These are phyloP conservation scores for Ilex aquifolium DNA, from an alignment of 257 asterid species.

Conservation along the genomic window DNA sequence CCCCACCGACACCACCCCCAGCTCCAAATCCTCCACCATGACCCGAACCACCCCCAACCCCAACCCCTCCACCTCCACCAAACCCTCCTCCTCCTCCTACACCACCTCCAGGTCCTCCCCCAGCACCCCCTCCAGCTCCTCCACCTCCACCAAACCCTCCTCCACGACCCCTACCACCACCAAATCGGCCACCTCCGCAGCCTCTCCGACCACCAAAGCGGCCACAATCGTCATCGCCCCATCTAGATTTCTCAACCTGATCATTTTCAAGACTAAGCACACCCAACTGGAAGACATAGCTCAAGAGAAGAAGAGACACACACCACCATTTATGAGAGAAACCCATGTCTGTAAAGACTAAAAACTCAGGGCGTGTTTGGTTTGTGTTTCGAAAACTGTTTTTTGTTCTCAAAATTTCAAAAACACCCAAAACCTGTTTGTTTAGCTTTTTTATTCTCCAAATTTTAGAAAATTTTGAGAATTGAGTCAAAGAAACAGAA, in stretches of 20 bases:
- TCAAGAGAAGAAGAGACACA: constrained; percentile 12
- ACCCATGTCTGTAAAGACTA: constrained; percentile 8
- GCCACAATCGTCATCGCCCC: constrained; percentile 16
- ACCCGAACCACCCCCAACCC: not conserved
- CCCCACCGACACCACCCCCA: not conserved
- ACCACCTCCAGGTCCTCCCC: constrained; percentile 11
- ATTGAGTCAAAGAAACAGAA: too few species aligned
- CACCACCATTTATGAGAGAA: constrained; percentile 15
- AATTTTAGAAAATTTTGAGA: too few species aligned
- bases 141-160: not conserved
- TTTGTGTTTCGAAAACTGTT: too few species aligned
- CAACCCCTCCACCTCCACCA: constrained; percentile 4
- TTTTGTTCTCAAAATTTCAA: too few species aligned
- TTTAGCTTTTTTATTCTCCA: too few species aligned
- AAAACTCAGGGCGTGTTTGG: too few species aligned
- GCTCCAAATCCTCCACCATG: not conserved
- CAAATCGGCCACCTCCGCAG: constrained; percentile 4
- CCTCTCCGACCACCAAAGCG: constrained; percentile 7
- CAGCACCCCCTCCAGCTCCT: constrained; percentile 10
- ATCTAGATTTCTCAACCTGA: constrained; percentile 16
- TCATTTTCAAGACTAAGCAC: constrained; percentile 17
- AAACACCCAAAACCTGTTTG: too few species aligned
- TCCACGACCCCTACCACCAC: constrained; percentile 12
- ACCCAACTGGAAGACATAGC: constrained; percentile 23
- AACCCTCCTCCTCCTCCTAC: constrained; percentile 9